phyloP scores from a whole-genome alignment of 805 yeast species.

The Cyberlindnera misumaiensis region DNA sequence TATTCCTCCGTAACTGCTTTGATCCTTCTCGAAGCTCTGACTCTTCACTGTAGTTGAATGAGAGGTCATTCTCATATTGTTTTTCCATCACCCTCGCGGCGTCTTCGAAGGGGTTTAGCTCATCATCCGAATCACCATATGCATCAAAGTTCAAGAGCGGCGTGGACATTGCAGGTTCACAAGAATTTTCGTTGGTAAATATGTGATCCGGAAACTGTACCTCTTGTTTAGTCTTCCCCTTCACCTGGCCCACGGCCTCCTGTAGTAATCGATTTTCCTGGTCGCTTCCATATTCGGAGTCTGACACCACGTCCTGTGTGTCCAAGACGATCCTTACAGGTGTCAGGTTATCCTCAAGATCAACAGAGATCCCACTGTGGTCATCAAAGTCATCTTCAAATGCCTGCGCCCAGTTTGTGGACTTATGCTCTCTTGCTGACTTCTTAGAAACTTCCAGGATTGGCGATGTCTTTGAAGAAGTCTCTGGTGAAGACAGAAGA shows the following conservation, averaged over 20 bases:
- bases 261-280: neutral
- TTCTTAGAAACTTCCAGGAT: too few relatives aligned
- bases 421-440: too few relatives aligned
- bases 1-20: neutral
- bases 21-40: neutral
- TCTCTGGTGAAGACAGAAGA: too few relatives aligned
- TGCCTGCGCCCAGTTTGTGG: too few relatives aligned
- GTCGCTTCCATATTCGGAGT: neutral
- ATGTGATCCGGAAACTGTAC: neutral
- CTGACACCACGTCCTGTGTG: too few relatives aligned
- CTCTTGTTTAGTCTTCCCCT: too few relatives aligned
- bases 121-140: conserved; percentile 1
- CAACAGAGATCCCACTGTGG: too few relatives aligned
- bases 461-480: too few relatives aligned
- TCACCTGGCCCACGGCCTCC: conserved; percentile 1
- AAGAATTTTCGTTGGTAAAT: neutral
- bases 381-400: conserved; percentile 10
- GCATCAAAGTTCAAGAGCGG: conserved; percentile 1
- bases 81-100: conserved; percentile 14
- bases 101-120: conserved; percentile 1
- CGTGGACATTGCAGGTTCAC: neutral
- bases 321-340: too few relatives aligned
- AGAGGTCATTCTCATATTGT: conserved; percentile 14
- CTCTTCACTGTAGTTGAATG: conserved; percentile 1
- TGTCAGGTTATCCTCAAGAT: too few relatives aligned